Conservation (phyloP, 495 filamentous ascomycete species). For the Aspergillus cavernicola region DNA sequence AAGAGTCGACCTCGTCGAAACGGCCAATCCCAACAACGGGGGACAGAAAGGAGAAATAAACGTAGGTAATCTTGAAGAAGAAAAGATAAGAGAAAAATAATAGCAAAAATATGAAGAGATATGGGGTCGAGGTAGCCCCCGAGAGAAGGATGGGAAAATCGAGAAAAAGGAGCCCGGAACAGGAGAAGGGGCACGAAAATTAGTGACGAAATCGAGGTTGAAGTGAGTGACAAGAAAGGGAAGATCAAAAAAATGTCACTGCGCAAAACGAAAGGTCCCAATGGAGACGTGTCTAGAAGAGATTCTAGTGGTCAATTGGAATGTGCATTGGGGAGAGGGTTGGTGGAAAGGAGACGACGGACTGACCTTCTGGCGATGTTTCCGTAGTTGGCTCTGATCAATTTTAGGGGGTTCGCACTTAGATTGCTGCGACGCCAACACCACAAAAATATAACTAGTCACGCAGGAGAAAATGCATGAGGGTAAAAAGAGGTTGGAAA, state of each 20-base stretch:
- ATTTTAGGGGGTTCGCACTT: conserved; percentile 14
- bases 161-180: conserved; percentile 11
- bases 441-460: conserved; percentile 16
- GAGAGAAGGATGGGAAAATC: conserved; percentile 36
- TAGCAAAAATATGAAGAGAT: conserved; percentile 30
- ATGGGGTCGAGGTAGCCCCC: conserved; percentile 30
- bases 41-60: conserved; percentile 14
- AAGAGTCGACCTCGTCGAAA: conserved; percentile 55
- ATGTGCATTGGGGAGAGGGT: conserved; percentile 29
- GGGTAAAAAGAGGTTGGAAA: conserved; percentile 24
- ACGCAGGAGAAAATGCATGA: neutral
- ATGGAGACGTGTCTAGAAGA: conserved; percentile 28
- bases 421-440: conserved; percentile 31
- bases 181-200: conserved; percentile 31
- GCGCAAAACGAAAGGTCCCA: conserved; percentile 17
- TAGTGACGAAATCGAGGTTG: conserved; percentile 33
- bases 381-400: conserved; percentile 16
- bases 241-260: conserved; percentile 16
- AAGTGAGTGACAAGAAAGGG: conserved; percentile 19
- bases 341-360: conserved; percentile 22
- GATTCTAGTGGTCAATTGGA: conserved; percentile 30
- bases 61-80: conserved; percentile 23
- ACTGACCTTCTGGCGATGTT: conserved; percentile 25
- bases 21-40: conserved; percentile 12
- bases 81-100: conserved; percentile 36